Conservation (phyloP, 169 alveolate species). For the Besnoitia besnoiti region DNA sequence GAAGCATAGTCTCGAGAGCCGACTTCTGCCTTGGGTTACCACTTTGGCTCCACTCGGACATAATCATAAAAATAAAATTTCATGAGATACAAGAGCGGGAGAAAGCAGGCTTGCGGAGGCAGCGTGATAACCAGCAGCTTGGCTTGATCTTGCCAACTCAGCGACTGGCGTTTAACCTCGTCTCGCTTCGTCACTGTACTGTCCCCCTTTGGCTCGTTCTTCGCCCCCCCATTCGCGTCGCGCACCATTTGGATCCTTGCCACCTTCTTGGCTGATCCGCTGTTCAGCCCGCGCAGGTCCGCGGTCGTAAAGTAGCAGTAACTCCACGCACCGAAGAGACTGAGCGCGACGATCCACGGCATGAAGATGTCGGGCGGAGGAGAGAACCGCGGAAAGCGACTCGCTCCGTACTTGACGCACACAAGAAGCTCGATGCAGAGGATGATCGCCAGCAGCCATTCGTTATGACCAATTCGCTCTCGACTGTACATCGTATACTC, state of each 20-base stretch:
- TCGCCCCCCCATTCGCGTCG: background rate
- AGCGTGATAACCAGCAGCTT: conserved; percentile 10
- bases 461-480: conserved; percentile 69
- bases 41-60: background rate
- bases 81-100: conserved; percentile 57
- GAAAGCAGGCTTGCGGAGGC: conserved; percentile 63
- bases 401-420: conserved; percentile 59
- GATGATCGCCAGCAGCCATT: conserved; percentile 55
- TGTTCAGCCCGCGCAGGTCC: background rate
- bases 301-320: conserved; percentile 53
- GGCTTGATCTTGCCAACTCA: background rate
- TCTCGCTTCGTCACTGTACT: background rate
- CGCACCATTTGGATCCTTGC: background rate
- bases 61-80: conserved; percentile 62
- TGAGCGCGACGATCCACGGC: conserved; percentile 53
- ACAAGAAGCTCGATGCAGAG: conserved; percentile 54
- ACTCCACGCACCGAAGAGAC: conserved; percentile 60
- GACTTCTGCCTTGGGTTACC: too few species aligned
- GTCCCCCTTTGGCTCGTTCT: background rate
- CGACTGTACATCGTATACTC: conserved; percentile 58
- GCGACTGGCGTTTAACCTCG: background rate
- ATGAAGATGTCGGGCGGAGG: conserved; percentile 42
- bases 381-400: background rate
- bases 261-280: background rate
- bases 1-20: too few species aligned